phyloP scores from a whole-genome alignment of 176 grass and related monocot species.

The Cenchrus americanus region DNA sequence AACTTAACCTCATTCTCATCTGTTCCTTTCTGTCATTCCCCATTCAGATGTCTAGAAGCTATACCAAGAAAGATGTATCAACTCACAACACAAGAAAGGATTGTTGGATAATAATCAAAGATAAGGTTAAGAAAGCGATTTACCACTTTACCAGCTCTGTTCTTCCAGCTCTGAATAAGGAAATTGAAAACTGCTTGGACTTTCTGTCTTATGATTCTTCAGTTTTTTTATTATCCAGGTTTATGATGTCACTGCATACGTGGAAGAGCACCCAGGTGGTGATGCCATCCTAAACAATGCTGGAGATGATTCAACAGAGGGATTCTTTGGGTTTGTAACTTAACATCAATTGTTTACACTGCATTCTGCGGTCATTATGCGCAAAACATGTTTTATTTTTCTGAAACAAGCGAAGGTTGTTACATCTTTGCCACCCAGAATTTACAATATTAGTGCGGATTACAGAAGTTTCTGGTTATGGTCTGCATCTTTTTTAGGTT shows the following conservation, averaged over 20 bases:
- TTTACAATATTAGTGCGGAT: background rate
- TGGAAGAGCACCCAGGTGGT: constrained; percentile 89
- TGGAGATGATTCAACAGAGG: constrained; percentile 75
- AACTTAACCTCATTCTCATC: constrained; percentile 16
- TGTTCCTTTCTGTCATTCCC: constrained; percentile 30
- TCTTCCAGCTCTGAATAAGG: constrained; percentile 4
- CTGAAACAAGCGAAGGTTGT: background rate
- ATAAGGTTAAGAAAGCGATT: constrained; percentile 52
- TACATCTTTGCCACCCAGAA: background rate
- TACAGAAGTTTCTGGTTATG: background rate
- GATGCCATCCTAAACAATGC: constrained; percentile 93
- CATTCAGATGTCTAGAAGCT: constrained; percentile 47
- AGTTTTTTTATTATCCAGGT: constrained; percentile 53
- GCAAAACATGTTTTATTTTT: constrained; percentile 4
- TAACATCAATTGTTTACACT: background rate
- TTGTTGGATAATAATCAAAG: constrained; percentile 91
- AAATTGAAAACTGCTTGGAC: constrained; percentile 5
- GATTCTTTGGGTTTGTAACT: constrained; percentile 66
- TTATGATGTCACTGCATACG: constrained; percentile 79
- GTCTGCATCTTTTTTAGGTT: background rate
- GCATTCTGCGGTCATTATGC: background rate
- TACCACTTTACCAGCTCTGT: background rate
- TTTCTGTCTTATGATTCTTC: constrained; percentile 1
- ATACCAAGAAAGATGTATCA: constrained; percentile 72
- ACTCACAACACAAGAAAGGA: constrained; percentile 75